Conservation (phyloP, 352 stramenopile species). For the Globisporangium barbulae region DNA sequence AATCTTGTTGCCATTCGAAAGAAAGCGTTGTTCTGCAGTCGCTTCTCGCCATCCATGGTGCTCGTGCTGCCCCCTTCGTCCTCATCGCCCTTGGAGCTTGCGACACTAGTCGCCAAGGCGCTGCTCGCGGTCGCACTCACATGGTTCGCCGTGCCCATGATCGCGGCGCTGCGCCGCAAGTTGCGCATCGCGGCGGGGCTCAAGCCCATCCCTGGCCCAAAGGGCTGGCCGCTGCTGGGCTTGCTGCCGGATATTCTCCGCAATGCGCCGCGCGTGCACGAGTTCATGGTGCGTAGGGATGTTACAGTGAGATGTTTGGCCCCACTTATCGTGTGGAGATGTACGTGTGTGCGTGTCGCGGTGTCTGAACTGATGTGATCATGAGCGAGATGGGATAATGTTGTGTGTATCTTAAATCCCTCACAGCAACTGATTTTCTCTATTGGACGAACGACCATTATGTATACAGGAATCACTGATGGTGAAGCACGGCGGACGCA, state of each 20-base stretch:
- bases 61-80: not conserved
- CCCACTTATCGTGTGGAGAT: not conserved
- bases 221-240: conserved; percentile 10
- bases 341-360: not conserved
- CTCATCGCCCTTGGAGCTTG: not conserved
- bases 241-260: conserved; percentile 9
- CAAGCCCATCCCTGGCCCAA: conserved; percentile 12
- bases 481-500: no score
- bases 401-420: not conserved
- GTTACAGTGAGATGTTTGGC: not conserved
- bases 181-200: conserved; percentile 14
- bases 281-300: conserved; percentile 14
- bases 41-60: not conserved
- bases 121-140: conserved; percentile 8
- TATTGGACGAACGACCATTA: no score
- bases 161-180: conserved; percentile 9
- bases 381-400: not conserved
- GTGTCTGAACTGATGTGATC: not conserved
- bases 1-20: no score
- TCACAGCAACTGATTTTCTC: not conserved
- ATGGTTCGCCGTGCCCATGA: not conserved
- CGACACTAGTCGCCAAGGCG: not conserved
- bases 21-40: no score
- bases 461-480: no score
- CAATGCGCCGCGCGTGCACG: conserved; percentile 10